Percentiles rank a stretch among this genome's conserved stretches.
Evolutionary conservation across 1,139 yeast genomes (phyloP).

Genomic region (Magnusiomyces ingens): DNA sequence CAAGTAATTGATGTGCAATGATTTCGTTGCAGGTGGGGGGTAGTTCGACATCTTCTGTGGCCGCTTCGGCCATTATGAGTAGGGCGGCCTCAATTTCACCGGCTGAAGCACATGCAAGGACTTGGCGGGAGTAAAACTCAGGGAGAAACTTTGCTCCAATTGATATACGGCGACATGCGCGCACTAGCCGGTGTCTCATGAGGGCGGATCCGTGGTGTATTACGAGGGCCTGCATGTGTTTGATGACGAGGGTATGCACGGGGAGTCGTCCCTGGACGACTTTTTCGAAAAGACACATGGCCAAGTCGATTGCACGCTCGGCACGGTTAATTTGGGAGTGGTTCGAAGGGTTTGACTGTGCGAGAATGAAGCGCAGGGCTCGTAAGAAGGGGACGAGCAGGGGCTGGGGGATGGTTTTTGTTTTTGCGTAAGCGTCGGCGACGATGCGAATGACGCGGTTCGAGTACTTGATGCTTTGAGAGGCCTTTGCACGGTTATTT

Average conservation of each 20-base stretch:
- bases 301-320: neutral
- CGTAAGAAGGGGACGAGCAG: neutral
- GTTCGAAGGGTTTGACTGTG: neutral
- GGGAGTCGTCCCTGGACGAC: neutral
- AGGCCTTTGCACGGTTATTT: neutral
- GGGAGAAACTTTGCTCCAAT: neutral
- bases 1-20: conserved; percentile 25
- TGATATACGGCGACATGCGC: neutral
- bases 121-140: neutral
- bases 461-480: neutral
- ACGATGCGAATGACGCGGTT: neutral
- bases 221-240: neutral
- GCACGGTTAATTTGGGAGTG: neutral
- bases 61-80: neutral
- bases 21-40: conserved; percentile 22
- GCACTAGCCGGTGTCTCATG: neutral
- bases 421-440: neutral
- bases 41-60: neutral
- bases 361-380: neutral
- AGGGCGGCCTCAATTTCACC: conserved; percentile 4
- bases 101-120: neutral
- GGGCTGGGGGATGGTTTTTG: neutral
- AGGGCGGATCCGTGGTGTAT: neutral
- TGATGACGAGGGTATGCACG: neutral
- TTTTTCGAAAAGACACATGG: neutral